Evolutionary conservation across 768 basidiomycete genomes (phyloP).

Genomic region (Pluteus cervinus): DNA sequence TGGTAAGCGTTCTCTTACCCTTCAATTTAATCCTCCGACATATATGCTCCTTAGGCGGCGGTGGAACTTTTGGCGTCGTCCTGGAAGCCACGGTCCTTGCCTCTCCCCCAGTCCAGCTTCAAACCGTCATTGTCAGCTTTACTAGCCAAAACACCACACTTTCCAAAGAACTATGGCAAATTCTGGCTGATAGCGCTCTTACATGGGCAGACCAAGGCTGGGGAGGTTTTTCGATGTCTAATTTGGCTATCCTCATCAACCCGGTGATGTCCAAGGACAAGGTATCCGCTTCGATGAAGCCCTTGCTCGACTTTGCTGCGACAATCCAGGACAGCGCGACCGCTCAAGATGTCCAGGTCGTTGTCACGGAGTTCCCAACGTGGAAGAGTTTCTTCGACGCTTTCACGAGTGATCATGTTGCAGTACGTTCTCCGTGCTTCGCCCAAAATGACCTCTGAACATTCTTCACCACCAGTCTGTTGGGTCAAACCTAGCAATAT

Average conservation of each 20-base stretch:
- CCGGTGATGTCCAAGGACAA: constrained; percentile 30
- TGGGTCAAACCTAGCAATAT: constrained; percentile 33
- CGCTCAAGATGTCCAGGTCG: constrained; percentile 17
- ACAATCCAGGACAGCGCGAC: constrained; percentile 15
- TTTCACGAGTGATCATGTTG: constrained; percentile 30
- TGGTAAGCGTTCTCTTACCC: constrained; percentile 13
- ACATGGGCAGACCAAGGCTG: constrained; percentile 41
- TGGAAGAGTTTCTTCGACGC: constrained; percentile 33
- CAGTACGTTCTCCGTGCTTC: constrained; percentile 20
- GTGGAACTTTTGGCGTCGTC: constrained; percentile 37
- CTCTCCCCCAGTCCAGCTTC: constrained; percentile 29
- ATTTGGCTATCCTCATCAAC: constrained; percentile 36
- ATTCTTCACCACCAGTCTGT: constrained; percentile 21
- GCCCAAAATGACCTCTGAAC: constrained; percentile 2
- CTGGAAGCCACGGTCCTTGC: constrained; percentile 29
- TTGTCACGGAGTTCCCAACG: constrained; percentile 34
- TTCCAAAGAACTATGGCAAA: constrained; percentile 27
- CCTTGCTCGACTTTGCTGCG: constrained; percentile 31
- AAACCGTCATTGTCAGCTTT: constrained; percentile 28
- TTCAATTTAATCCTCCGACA: neutral
- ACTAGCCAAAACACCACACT: constrained; percentile 14
- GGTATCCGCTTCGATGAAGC: constrained; percentile 34
- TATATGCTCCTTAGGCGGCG: constrained; percentile 15
- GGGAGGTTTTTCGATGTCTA: constrained; percentile 36
- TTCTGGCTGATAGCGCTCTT: constrained; percentile 31